These are phyloP conservation scores for Chaetomiaceae sp. DNA, from an alignment of 2,329 filamentous ascomycete genomes.

Conservation along the genomic window DNA sequence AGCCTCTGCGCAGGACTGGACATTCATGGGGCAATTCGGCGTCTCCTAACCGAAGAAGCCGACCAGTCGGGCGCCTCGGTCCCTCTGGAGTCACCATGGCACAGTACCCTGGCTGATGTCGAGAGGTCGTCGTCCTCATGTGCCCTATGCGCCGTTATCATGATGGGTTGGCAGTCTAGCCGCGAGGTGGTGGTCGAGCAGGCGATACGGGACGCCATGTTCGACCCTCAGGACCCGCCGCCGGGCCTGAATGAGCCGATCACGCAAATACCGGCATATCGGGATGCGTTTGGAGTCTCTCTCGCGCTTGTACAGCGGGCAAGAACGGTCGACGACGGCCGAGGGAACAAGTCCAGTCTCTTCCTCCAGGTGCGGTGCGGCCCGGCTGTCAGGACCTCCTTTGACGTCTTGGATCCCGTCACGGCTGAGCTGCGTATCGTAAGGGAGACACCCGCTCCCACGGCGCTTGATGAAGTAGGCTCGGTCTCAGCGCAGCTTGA, in stretches of 20 bases:
- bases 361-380: constrained; percentile 4
- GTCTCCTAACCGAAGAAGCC: background rate
- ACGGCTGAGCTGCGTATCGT: constrained; percentile 8
- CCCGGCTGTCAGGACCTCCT: background rate
- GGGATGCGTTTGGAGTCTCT: background rate
- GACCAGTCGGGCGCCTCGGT: background rate
- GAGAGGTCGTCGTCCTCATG: constrained; percentile 8
- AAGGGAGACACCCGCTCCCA: background rate
- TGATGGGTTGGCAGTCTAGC: constrained; percentile 14
- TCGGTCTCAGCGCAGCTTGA: background rate
- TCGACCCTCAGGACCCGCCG: constrained; percentile 6
- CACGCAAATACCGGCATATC: constrained; percentile 8
- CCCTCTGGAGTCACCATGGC: constrained; percentile 6
- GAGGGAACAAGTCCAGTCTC: background rate
- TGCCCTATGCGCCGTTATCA: constrained; percentile 6
- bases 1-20: background rate
- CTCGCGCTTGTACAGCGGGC: background rate
- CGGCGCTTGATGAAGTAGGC: background rate
- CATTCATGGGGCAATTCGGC: background rate
- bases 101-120: constrained; percentile 4
- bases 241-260: constrained; percentile 8
- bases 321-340: constrained; percentile 1
- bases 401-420: constrained; percentile 6
- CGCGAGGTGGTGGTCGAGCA: constrained; percentile 11
- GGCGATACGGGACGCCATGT: background rate